Percentiles rank a stretch among this genome's conserved stretches.
Evolutionary conservation across 2,329 filamentous ascomycete genomes (phyloP).

Genomic region (Aspergillus quadricinctus): DNA sequence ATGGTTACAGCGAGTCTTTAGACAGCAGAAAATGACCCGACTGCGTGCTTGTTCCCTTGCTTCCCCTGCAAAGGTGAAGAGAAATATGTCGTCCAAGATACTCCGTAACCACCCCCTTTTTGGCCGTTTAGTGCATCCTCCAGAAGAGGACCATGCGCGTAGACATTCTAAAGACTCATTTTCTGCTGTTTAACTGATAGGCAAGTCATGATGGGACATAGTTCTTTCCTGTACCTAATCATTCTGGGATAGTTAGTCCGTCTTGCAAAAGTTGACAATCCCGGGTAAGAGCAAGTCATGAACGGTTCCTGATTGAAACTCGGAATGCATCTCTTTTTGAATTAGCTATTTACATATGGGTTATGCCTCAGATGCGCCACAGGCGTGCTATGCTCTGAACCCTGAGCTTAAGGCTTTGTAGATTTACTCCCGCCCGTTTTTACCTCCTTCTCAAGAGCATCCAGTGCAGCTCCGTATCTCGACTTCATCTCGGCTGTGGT

Average conservation of each 20-base stretch:
- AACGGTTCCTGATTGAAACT: background rate
- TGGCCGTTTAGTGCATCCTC: background rate
- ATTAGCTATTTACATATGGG: background rate
- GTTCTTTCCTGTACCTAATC: background rate
- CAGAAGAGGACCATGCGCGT: background rate
- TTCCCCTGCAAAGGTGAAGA: background rate
- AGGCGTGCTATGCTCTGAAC: background rate
- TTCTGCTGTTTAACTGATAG: no score
- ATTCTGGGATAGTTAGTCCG: background rate
- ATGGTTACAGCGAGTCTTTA: background rate
- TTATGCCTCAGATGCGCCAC: background rate
- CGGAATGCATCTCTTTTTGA: background rate
- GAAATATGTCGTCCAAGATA: background rate
- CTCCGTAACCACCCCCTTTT: background rate
- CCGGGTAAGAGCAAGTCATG: background rate
- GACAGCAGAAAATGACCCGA: no score
- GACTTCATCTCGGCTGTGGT: slow-evolving; percentile 24
- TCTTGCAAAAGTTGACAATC: background rate
- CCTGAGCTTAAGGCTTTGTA: background rate
- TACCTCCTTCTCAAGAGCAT: slow-evolving; percentile 36
- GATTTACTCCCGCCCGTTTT: slow-evolving; percentile 15
- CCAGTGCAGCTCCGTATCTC: slow-evolving; percentile 32
- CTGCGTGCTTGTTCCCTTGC: background rate
- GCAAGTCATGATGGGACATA: background rate
- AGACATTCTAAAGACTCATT: no score